These are phyloP conservation scores for Phytophthora hibernalis DNA, from an alignment of 352 stramenopile species.

Conservation along the genomic window DNA sequence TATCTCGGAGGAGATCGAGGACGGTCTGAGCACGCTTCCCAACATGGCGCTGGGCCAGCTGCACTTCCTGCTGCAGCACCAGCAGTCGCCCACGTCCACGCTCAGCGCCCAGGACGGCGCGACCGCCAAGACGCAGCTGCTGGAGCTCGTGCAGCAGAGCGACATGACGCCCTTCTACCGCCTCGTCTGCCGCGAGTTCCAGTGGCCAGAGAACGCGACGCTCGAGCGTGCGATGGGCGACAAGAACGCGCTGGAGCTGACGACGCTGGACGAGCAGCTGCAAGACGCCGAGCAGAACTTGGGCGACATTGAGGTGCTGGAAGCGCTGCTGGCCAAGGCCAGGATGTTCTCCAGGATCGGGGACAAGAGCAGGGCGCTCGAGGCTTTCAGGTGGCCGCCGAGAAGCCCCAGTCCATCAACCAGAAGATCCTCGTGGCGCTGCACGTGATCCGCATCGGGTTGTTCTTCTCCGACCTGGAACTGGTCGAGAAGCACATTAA, in stretches of 20 bases:
- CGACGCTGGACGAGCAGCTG: constrained; percentile 86
- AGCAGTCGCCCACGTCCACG: constrained; percentile 52
- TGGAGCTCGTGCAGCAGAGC: constrained; percentile 66
- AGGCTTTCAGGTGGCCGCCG: constrained; percentile 91
- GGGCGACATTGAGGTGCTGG: constrained; percentile 98
- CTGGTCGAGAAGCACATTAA: constrained; percentile 90
- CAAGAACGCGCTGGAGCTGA: constrained; percentile 75
- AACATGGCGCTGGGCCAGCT: constrained; percentile 82
- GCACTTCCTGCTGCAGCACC: constrained; percentile 83
- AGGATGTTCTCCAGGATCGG: constrained; percentile 95
- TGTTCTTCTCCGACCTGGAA: constrained; percentile 89
- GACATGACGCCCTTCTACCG: constrained; percentile 89
- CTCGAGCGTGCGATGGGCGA: constrained; percentile 67
- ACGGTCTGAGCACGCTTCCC: constrained; percentile 77
- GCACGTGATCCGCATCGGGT: constrained; percentile 90
- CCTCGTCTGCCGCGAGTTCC: constrained; percentile 70
- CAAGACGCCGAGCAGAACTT: constrained; percentile 95
- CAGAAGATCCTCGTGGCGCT: constrained; percentile 98
- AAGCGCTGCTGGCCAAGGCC: constrained; percentile 94
- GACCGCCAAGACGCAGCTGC: constrained; percentile 55
- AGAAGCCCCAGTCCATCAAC: constrained; percentile 96
- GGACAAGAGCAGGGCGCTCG: constrained; percentile 91
- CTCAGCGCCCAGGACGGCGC: constrained; percentile 42
- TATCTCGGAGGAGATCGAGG: constrained; percentile 90
- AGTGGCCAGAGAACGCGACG: constrained; percentile 64